Base-by-base conservation (phyloP, 192 early-diverging fungal species). In the Podila epigama region DNA sequence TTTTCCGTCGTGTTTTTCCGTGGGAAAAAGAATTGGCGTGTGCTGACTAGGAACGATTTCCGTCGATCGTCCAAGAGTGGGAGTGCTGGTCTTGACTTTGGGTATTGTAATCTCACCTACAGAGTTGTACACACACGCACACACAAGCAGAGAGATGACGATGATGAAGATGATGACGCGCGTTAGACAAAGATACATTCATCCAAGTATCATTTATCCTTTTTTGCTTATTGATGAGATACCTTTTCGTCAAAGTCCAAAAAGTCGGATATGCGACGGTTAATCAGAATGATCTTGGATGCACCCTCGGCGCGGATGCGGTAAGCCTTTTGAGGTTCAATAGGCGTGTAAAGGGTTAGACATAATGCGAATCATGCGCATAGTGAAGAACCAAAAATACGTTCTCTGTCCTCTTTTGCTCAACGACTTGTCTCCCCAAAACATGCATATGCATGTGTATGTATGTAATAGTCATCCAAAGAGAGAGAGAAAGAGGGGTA, bases 241-340 rank as follows among this genome's bases (percentile, higher is more conserved):
- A 86, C 85, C 68, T 83, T 66, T 39, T 79, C 81, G 51, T 87
- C 81, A 80, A 87, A 83, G 31, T 84, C 82, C 42, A 80, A 36
- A 69, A 87, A 81, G 58, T 87, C 85, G 32, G 81, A 68, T 48
- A 87, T 82, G 60, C 81, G 81, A 31, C 85, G 72, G 35, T 75
- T 72, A 16, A 87, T 65, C 20, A 64, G 68, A 16, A 84, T 59
- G 37, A 79, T 64, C 41, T 69, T 68, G 22, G 48, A 16, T 18
- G 53, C 36, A 27, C 71, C 63, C 32, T 81, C 79, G 25, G 84
- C 80, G 13, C 80, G 79, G 50, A 87, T 80, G 44, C 69, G 72
- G 57, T 83, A 85, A 11, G 78, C 72, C 67, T 81, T 40, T 50
- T 35, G 51, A 55, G 20, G n/a, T 22, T 22, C 44, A 48, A 48